These are phyloP conservation scores for Kodamaea sp. DNA, from an alignment of 1,139 yeast genomes.

Conservation along the genomic window DNA sequence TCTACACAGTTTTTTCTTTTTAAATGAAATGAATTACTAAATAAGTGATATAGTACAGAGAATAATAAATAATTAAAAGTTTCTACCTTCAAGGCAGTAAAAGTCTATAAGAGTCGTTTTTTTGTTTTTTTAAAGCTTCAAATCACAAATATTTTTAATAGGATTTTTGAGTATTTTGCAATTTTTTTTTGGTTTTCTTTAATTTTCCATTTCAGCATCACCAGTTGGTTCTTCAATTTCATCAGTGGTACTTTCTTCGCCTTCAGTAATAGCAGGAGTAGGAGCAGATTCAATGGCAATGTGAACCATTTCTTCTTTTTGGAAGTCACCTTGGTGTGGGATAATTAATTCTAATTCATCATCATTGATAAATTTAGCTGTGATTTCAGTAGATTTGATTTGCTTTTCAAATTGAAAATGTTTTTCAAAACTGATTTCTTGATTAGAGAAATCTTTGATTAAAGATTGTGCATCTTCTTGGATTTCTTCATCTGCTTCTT, in stretches of 20 bases:
- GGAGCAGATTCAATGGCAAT: slow-evolving; percentile 23
- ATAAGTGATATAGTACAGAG: not conserved
- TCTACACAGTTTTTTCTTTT: too few species aligned
- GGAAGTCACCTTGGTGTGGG: slow-evolving; percentile 32
- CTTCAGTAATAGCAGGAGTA: slow-evolving; percentile 11
- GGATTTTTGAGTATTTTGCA: not conserved
- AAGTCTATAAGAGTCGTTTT: slow-evolving; percentile 1
- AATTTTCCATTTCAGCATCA: slow-evolving; percentile 9
- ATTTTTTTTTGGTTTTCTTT: not conserved
- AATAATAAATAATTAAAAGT: not conserved
- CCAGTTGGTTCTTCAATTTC: slow-evolving; percentile 11
- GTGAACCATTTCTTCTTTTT: slow-evolving; percentile 23
- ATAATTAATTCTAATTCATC: slow-evolving; percentile 45
- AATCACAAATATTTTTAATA: not conserved
- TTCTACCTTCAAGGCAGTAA: not conserved
- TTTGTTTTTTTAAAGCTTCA: too few species aligned
- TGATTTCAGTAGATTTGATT: slow-evolving; percentile 37
- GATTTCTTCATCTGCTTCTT: slow-evolving; percentile 34
- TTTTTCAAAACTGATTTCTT: slow-evolving; percentile 44
- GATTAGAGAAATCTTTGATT: slow-evolving; percentile 38
- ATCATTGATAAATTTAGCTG: slow-evolving; percentile 36
- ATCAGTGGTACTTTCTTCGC: slow-evolving; percentile 19
- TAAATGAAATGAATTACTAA: too few species aligned
- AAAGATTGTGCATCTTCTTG: slow-evolving; percentile 41
- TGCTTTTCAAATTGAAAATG: slow-evolving; percentile 44